Conservation (phyloP, 768 basidiomycete genomes). For the Artomyces pyxidatus region DNA sequence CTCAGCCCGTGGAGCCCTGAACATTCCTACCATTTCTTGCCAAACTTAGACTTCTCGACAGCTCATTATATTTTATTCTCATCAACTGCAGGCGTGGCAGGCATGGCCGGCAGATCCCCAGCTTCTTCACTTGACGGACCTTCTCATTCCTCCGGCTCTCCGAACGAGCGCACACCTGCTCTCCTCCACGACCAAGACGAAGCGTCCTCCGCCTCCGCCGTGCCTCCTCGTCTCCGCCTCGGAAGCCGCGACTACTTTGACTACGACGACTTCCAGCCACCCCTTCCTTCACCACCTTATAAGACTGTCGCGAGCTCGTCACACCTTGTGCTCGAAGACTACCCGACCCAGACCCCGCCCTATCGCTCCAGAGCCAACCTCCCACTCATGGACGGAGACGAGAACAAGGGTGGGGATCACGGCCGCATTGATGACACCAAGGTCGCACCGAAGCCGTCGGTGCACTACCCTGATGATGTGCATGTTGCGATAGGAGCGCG, state of each 20-base stretch:
- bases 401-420: slow-evolving; percentile 2
- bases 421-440: slow-evolving; percentile 16
- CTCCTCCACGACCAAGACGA: not conserved
- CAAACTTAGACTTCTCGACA: no score
- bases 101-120: not conserved
- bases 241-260: slow-evolving; percentile 16
- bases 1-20: no score
- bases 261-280: slow-evolving; percentile 16
- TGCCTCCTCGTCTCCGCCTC: slow-evolving; percentile 9
- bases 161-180: slow-evolving; percentile 1
- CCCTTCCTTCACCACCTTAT: slow-evolving; percentile 33
- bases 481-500: slow-evolving; percentile 13
- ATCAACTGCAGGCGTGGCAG: not conserved
- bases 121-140: not conserved
- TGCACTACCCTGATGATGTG: slow-evolving; percentile 47
- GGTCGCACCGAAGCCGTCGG: slow-evolving; percentile 28
- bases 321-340: slow-evolving; percentile 20
- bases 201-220: slow-evolving; percentile 7
- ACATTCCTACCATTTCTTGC: no score
- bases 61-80: no score
- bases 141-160: slow-evolving; percentile 2
- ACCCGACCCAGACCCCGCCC: slow-evolving; percentile 18
- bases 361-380: slow-evolving; percentile 19
- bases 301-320: slow-evolving; percentile 27
- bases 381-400: slow-evolving; percentile 16